Conservation (phyloP, 768 basidiomycete species). For the Xerocomellus intermedius region DNA sequence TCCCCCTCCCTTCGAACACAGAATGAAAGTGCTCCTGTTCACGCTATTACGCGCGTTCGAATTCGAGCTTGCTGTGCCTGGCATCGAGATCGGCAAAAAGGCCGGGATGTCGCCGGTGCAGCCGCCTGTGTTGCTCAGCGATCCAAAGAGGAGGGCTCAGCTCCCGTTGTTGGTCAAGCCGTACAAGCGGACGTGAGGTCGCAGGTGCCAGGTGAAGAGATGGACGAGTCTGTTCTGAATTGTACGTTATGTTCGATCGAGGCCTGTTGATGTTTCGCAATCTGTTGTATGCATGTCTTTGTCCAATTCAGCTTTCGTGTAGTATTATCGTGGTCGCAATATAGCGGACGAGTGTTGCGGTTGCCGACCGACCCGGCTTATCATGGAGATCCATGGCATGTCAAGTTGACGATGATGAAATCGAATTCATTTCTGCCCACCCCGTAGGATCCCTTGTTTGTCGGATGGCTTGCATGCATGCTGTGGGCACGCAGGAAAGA, state of each 20-base stretch:
- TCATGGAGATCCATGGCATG: too few species aligned
- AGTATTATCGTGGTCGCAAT: too few species aligned
- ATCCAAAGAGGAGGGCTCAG: slow-evolving; percentile 1
- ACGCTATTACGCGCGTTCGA: slow-evolving; percentile 11
- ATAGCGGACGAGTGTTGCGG: too few species aligned
- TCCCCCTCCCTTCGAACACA: neutral
- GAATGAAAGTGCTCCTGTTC: slow-evolving; percentile 9
- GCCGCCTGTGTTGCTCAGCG: slow-evolving; percentile 5
- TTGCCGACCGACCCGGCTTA: too few species aligned
- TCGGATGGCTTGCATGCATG: too few species aligned
- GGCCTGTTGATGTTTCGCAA: too few species aligned
- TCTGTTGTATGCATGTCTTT: too few species aligned
- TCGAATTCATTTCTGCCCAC: too few species aligned
- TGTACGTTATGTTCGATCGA: neutral
- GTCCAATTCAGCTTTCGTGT: too few species aligned
- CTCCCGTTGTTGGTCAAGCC: slow-evolving; percentile 11
- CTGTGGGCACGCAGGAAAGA: too few species aligned
- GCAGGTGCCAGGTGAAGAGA: neutral
- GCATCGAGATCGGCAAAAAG: neutral
- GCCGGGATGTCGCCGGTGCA: neutral
- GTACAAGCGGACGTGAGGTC: neutral
- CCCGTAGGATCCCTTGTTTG: too few species aligned
- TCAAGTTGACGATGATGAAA: too few species aligned
- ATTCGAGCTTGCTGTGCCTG: slow-evolving; percentile 1
- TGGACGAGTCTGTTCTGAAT: neutral